Conservation (phyloP, 2,329 filamentous ascomycete genomes). For the Monilinia fructigena region DNA sequence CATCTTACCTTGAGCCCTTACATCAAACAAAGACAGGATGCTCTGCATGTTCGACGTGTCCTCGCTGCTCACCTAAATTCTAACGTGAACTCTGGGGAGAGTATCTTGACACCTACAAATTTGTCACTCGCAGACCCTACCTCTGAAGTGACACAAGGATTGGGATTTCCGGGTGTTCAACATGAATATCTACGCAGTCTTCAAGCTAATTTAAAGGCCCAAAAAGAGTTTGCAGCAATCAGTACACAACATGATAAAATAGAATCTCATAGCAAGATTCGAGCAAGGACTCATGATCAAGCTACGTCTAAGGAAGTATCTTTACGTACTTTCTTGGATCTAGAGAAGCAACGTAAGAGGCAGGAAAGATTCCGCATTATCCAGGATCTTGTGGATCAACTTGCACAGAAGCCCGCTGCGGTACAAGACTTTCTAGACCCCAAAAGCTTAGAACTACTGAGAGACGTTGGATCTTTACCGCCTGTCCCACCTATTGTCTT, state of each 20-base stretch:
- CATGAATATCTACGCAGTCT: slow-evolving; percentile 56
- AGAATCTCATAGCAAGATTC: slow-evolving; percentile 20
- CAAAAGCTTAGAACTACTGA: slow-evolving; percentile 28
- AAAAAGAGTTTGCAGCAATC: slow-evolving; percentile 45
- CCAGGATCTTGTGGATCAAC: slow-evolving; percentile 50
- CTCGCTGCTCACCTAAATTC: slow-evolving; percentile 54
- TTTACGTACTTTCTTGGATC: slow-evolving; percentile 52
- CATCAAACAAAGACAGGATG: slow-evolving; percentile 57
- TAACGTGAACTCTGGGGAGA: slow-evolving; percentile 41
- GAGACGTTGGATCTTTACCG: slow-evolving; percentile 33
- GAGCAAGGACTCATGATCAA: slow-evolving; percentile 28
- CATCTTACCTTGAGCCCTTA: slow-evolving; percentile 51
- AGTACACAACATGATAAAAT: slow-evolving; percentile 31
- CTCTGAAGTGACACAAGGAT: slow-evolving; percentile 41
- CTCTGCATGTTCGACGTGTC: slow-evolving; percentile 55
- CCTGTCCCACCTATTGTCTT: slow-evolving; percentile 37
- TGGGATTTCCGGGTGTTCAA: slow-evolving; percentile 48
- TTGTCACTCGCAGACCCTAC: slow-evolving; percentile 50
- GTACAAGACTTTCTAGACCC: slow-evolving; percentile 49
- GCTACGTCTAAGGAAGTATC: slow-evolving; percentile 23
- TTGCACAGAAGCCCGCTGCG: slow-evolving; percentile 54
- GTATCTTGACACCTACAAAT: slow-evolving; percentile 41
- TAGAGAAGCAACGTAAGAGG: slow-evolving; percentile 53
- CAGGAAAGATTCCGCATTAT: slow-evolving; percentile 51
- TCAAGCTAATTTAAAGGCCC: slow-evolving; percentile 52